Evolutionary conservation across 2,329 filamentous ascomycete genomes (phyloP).

Genomic region (Chlorencoelia australis): DNA sequence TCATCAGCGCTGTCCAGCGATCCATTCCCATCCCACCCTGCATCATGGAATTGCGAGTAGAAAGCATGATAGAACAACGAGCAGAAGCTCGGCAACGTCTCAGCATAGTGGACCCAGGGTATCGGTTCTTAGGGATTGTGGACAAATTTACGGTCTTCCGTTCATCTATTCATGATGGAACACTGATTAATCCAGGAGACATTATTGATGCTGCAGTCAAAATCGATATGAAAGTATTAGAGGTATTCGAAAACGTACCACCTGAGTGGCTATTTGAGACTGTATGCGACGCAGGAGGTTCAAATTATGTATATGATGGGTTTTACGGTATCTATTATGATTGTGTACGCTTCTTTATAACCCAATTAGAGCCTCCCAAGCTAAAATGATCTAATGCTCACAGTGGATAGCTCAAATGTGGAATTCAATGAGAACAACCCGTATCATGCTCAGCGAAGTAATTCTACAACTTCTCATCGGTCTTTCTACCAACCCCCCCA

Average conservation of each 20-base stretch:
- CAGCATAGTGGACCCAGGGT: slow-evolving; percentile 29
- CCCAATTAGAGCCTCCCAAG: no score
- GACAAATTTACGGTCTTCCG: slow-evolving; percentile 13
- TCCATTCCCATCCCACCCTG: slow-evolving; percentile 38
- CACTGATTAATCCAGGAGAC: not conserved
- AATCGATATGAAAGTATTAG: slow-evolving; percentile 8
- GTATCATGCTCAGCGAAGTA: slow-evolving; percentile 14
- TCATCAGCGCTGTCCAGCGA: slow-evolving; percentile 41
- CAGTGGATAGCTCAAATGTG: slow-evolving; percentile 14
- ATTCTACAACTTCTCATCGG: slow-evolving; percentile 11
- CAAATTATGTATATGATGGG: slow-evolving; percentile 10
- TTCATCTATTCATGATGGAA: slow-evolving; percentile 5
- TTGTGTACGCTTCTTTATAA: no score
- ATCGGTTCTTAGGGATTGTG: slow-evolving; percentile 35
- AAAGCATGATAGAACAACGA: slow-evolving; percentile 37
- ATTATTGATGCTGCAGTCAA: slow-evolving; percentile 8
- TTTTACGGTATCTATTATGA: slow-evolving; percentile 16
- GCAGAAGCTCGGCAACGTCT: slow-evolving; percentile 30
- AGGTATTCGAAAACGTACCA: slow-evolving; percentile 9
- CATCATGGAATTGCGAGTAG: slow-evolving; percentile 36
- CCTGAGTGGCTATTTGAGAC: slow-evolving; percentile 14
- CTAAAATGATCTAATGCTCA: no score
- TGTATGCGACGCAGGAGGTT: slow-evolving; percentile 7
- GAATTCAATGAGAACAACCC: slow-evolving; percentile 11
- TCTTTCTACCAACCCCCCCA: slow-evolving; percentile 3